Percentiles rank a stretch among this genome's conserved stretches.
These are phyloP conservation scores for Malassezia arunalokei DNA, from an alignment of 1,284 basidiomycete species.

Conservation along the genomic window DNA sequence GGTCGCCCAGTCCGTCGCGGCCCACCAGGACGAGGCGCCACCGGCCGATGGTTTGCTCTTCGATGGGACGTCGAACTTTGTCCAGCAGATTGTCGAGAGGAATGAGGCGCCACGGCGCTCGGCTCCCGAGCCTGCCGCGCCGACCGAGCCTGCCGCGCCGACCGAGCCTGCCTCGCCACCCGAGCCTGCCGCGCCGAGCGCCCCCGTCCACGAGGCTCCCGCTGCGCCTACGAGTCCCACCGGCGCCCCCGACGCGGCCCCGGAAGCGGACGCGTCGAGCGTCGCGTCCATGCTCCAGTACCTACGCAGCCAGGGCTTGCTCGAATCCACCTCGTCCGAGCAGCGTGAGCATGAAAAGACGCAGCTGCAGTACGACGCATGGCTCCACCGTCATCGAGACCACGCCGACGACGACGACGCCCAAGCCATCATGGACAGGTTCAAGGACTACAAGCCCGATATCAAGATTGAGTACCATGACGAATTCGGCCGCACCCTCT, in stretches of 20 bases:
- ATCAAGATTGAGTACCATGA: conserved; percentile 93
- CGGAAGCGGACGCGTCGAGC: conserved; percentile 46
- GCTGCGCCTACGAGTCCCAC: background rate
- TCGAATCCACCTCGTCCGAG: conserved; percentile 59
- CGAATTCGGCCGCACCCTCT: conserved; percentile 68
- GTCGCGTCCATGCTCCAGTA: conserved; percentile 78
- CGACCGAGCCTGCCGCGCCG: background rate
- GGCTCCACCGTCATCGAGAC: conserved; percentile 69
- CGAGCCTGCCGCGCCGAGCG: too few species aligned
- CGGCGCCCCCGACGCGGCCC: background rate
- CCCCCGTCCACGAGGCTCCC: background rate
- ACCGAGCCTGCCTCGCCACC: background rate
- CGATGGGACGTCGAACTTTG: conserved; percentile 94
- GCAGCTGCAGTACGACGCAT: conserved; percentile 74
- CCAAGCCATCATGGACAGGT: conserved; percentile 67
- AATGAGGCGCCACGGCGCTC: conserved; percentile 46
- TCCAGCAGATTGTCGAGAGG: conserved; percentile 63
- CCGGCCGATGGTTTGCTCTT: conserved; percentile 58
- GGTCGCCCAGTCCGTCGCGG: conserved; percentile 54
- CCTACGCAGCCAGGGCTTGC: conserved; percentile 78
- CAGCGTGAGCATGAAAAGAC: conserved; percentile 65
- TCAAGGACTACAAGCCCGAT: conserved; percentile 90
- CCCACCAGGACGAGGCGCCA: conserved; percentile 56
- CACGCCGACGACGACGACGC: conserved; percentile 51
- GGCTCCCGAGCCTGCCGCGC: background rate